Percentiles rank a stretch among this genome's conserved stretches.
Evolutionary conservation across 768 basidiomycete species (phyloP).

Genomic region (Trametes maxima): DNA sequence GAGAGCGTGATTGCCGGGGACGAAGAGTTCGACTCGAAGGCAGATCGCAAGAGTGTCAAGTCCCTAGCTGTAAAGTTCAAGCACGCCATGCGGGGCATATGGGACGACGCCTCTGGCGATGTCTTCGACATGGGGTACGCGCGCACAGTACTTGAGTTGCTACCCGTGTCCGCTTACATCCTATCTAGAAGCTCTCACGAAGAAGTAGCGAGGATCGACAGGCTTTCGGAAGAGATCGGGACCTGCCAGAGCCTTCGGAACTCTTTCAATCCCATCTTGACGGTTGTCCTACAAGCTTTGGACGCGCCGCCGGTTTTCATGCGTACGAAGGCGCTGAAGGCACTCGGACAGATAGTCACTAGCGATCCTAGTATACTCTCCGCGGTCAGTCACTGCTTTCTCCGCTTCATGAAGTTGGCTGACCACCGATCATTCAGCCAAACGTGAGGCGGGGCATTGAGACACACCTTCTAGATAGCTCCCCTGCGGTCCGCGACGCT

Average conservation of each 20-base stretch:
- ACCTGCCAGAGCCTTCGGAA: constrained; percentile 72
- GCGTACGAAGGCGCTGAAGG: constrained; percentile 91
- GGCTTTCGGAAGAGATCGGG: constrained; percentile 74
- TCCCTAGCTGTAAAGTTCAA: constrained; percentile 62
- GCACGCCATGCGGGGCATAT: constrained; percentile 65
- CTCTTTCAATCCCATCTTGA: constrained; percentile 84
- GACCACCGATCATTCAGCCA: constrained; percentile 41
- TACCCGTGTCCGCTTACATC: background rate
- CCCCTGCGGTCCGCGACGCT: constrained; percentile 93
- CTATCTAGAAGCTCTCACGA: constrained; percentile 61
- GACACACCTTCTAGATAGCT: constrained; percentile 86
- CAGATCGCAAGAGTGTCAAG: constrained; percentile 38
- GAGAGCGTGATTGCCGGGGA: constrained; percentile 48
- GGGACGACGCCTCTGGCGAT: constrained; percentile 68
- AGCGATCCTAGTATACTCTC: constrained; percentile 85
- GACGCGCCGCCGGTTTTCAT: constrained; percentile 89
- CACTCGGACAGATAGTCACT: constrained; percentile 85
- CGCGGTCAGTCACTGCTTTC: constrained; percentile 47
- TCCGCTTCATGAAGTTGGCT: background rate
- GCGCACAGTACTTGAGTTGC: background rate
- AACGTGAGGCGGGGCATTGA: constrained; percentile 88
- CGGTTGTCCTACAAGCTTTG: constrained; percentile 74
- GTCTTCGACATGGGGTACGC: constrained; percentile 83
- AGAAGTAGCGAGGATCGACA: constrained; percentile 68
- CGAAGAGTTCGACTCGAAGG: constrained; percentile 38